Evolutionary conservation across 352 stramenopile genomes (phyloP), one percentile per base, ranked within the genome.

Genomic region (Plasmopara viticola): DNA sequence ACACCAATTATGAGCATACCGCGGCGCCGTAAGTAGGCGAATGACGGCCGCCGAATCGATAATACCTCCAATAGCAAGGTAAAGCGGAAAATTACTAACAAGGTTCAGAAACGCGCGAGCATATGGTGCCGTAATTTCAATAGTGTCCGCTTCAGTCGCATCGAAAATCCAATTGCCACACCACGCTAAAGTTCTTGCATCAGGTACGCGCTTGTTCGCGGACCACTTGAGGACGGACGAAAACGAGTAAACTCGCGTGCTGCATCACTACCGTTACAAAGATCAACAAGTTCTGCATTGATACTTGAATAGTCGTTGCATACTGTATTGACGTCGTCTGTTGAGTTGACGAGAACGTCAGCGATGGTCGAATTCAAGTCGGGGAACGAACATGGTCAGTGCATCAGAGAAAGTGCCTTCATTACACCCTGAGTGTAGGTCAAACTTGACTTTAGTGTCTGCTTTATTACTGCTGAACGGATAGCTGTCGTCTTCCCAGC

Each of bases 181-280:
- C 83, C 83, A 91, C 8, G 62, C 40, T 44, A 79, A 56, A n/a
- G 72, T 86, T 30, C 62, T 47, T 66, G 74, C 9, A 28, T 50
- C 46, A 17, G 35, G 34, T 12, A 52, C 28, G 45, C 83, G 91
- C 62, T 93, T 53, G 48, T 90, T 74, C 57, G 86, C 80, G 15
- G 70, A 73, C 83, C 78, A 93, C 44, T 87, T 74, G n/a, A 89
- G 59, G 20, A 93, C 71, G 15, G 66, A 70, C 54, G 70, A 81
- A 83, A 78, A 54, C 86, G 76, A 37, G 68, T 51, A 41, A 84
- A 72, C 44, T 87, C 41, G 18, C 73, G 78, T 34, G 78, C 80
- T 45, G 64, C 48, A 46, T 60, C 61, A 40, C 79, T 90, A 8
- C 62, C 75, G 0, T 65, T 43, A 48, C 76, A 89, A n/a, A 86